Conservation (phyloP, 139 green algal genomes). For the Limnomonas spitsbergensis region DNA sequence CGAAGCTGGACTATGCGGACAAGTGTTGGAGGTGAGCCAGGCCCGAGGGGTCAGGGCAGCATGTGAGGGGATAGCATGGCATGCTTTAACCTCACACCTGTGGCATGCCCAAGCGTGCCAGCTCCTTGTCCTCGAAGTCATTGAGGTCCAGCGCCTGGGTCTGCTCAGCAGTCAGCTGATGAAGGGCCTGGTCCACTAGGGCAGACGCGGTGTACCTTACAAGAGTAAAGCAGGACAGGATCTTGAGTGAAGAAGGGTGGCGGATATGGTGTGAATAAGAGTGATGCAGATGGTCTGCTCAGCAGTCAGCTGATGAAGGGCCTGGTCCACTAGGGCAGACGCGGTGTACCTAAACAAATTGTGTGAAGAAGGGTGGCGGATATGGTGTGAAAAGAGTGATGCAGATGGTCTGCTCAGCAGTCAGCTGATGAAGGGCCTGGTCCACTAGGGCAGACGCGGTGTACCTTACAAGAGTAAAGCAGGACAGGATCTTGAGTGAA, state of each 20-base stretch:
- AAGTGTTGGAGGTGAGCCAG: constrained; percentile 20
- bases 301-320: too few relatives aligned
- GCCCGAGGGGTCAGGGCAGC: too few relatives aligned
- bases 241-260: too few relatives aligned
- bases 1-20: constrained; percentile 12
- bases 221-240: constrained; percentile 1
- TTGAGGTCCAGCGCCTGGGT: neutral
- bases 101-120: constrained; percentile 14
- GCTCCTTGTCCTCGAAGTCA: constrained; percentile 16
- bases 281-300: too few relatives aligned
- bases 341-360: too few relatives aligned
- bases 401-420: neutral
- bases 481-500: too few relatives aligned
- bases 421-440: constrained; percentile 14
- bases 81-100: too few relatives aligned
- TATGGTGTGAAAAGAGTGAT: too few relatives aligned
- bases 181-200: constrained; percentile 16
- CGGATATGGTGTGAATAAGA: too few relatives aligned
- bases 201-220: constrained; percentile 15
- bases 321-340: too few relatives aligned
- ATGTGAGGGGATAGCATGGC: too few relatives aligned
- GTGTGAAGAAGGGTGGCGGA: too few relatives aligned
- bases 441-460: constrained; percentile 16
- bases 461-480: constrained; percentile 6
- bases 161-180: neutral